phyloP scores from a whole-genome alignment of 106 monocot genomes.

The Apostasia ramifera region DNA sequence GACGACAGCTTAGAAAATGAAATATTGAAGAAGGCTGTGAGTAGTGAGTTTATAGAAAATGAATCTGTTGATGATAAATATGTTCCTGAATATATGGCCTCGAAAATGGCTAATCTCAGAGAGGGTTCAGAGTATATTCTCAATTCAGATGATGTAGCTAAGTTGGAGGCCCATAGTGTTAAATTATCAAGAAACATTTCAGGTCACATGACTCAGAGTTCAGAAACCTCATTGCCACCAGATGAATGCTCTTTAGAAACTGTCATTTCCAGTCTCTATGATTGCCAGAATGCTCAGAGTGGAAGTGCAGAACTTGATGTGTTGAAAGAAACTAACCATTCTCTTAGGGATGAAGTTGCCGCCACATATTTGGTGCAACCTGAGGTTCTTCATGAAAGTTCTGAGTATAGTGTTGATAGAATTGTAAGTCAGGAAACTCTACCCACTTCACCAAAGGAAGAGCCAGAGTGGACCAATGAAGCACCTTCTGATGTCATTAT shows the following conservation, averaged over 20 bases:
- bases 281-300: neutral
- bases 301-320: neutral
- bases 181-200: neutral
- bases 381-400: neutral
- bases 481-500: conserved; percentile 16
- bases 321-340: neutral
- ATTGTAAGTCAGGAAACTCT: conserved; percentile 9
- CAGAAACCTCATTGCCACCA: neutral
- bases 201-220: conserved; percentile 1
- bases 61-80: neutral
- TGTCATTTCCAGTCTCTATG: neutral
- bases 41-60: neutral
- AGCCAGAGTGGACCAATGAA: conserved; percentile 8
- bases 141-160: conserved; percentile 3
- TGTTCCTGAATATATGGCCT: neutral
- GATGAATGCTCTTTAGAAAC: neutral
- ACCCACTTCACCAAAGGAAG: conserved; percentile 11
- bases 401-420: neutral
- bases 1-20: neutral
- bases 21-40: neutral
- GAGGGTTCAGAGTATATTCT: conserved; percentile 5
- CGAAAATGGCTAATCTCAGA: neutral
- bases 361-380: neutral
- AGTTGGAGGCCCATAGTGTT: neutral
- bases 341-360: neutral